These are phyloP conservation scores for Xylaria digitata DNA, from an alignment of 2,329 filamentous ascomycete genomes.

Conservation along the genomic window DNA sequence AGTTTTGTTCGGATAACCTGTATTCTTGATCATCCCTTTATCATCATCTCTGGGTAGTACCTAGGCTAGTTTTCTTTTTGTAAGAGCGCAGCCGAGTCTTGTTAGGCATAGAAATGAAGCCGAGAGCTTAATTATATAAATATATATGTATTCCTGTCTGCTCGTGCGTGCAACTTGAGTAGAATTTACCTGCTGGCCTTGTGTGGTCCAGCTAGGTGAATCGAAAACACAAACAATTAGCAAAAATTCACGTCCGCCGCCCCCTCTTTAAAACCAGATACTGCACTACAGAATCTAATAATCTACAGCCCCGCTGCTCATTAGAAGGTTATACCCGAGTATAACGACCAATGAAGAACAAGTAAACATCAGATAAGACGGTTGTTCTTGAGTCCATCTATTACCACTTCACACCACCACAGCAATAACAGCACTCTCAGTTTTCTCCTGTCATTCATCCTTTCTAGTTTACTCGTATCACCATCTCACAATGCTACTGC, in stretches of 20 bases:
- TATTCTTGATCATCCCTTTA: background rate
- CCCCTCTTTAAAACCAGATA: background rate
- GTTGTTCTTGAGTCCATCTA: background rate
- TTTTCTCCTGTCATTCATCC: background rate
- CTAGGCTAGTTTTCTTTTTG: background rate
- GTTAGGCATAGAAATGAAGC: background rate
- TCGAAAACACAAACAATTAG: background rate
- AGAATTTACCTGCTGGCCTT: background rate
- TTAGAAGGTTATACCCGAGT: background rate
- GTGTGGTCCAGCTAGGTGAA: background rate
- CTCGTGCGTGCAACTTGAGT: background rate
- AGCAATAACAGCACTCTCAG: background rate
- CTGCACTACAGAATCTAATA: background rate
- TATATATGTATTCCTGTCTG: background rate
- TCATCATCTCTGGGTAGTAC: background rate
- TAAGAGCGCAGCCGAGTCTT: background rate
- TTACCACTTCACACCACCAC: constrained; percentile 22
- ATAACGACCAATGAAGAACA: background rate
- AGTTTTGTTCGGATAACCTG: constrained; percentile 10
- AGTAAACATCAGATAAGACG: background rate
- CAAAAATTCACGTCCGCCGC: too few relatives aligned
- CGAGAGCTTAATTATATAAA: background rate
- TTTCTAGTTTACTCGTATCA: background rate
- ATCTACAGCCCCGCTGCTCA: background rate
- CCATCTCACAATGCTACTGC: background rate